A percentile compares a stretch with the other conserved stretches of the same genome.
phyloP scores from a whole-genome alignment of 1,139 yeast genomes.

The Pichia sorboxylosa region DNA sequence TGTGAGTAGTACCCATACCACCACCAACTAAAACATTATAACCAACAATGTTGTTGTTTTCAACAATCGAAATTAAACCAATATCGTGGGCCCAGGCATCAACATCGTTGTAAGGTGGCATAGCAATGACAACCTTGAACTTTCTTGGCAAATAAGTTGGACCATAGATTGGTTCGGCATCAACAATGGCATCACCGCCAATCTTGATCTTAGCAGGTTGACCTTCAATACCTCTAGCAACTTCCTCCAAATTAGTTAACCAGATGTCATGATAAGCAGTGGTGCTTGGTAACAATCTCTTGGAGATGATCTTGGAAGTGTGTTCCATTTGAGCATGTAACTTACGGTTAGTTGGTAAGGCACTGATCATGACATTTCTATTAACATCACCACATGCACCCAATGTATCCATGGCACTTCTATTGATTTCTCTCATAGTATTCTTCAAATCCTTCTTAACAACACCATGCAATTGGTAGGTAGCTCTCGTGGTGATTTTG shows the following conservation, averaged over 20 bases:
- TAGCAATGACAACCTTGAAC: conserved; percentile 88
- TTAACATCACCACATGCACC: conserved; percentile 99
- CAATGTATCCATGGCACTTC: conserved; percentile 81
- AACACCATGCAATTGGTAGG: conserved; percentile 93
- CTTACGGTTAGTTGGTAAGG: conserved; percentile 74
- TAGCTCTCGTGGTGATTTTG: conserved; percentile 92
- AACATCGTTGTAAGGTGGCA: conserved; percentile 94
- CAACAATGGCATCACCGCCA: conserved; percentile 79
- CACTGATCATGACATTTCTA: conserved; percentile 89
- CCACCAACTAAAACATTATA: conserved; percentile 91
- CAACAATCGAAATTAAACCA: conserved; percentile 83
- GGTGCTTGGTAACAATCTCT: conserved; percentile 76
- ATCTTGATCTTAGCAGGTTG: conserved; percentile 79
- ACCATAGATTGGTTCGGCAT: conserved; percentile 81
- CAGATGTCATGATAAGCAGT: conserved; percentile 96
- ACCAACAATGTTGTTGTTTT: conserved; percentile 51
- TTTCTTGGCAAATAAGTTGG: conserved; percentile 87
- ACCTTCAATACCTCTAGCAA: conserved; percentile 48
- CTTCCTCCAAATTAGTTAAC: conserved; percentile 67
- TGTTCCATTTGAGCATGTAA: conserved; percentile 66
- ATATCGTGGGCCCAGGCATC: conserved; percentile 95
- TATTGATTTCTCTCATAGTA: conserved; percentile 86
- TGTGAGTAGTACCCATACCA: conserved; percentile 98
- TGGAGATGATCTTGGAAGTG: conserved; percentile 58
- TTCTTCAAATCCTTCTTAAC: conserved; percentile 84